Evolutionary conservation across 2,329 filamentous ascomycete species (phyloP), one percentile per base, ranked within the genome.

Genomic region (Ploettnerulaceae sp.): DNA sequence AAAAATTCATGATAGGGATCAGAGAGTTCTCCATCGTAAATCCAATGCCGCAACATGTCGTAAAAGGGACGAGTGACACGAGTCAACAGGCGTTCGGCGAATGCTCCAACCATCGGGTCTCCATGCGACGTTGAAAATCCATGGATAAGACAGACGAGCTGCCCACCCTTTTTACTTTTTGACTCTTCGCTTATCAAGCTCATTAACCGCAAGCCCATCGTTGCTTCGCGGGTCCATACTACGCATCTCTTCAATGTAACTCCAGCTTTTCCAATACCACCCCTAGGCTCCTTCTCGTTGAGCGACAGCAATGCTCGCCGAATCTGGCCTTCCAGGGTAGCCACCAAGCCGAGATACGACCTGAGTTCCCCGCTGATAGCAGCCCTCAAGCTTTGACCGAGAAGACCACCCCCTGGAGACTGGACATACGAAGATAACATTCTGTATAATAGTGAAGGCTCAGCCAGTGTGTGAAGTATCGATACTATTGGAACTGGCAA

Each of bases 1-100:
- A 98, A 97, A 67, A 98, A 98, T 62, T 98, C 93, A 46, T 82
- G 76, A 61, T 90, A 96, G 0, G 94, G 93, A 66, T 98, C 93
- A n/a, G 88, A 89, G 11, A 98, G 76, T 70, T 98, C 94, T 51
- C 93, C 93, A 61, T 98, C 91, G 62, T 98, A 98, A 40, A 98
- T 95, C 93, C 93, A 98, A 59, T 89, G 86, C 45, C 89, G 82
- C 44, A 98, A 73, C 71, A 98, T 96, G 60, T 94, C 88, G 65
- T 98, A 98, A 64, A 98, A 98, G 0, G 94, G 94, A 12, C 86
- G 77, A 1, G 93, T 96, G 44, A 98, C 86, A 60, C 91, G 87
- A 5, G 77, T 76, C 5, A 98, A 75, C 21, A 98, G 74, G 18
- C 91, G 81, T 66, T 97, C 91, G 0, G 93, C 93, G 69, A 97